Evolutionary conservation across 495 filamentous ascomycete species (phyloP).

Genomic region (Parmelia sp.): DNA sequence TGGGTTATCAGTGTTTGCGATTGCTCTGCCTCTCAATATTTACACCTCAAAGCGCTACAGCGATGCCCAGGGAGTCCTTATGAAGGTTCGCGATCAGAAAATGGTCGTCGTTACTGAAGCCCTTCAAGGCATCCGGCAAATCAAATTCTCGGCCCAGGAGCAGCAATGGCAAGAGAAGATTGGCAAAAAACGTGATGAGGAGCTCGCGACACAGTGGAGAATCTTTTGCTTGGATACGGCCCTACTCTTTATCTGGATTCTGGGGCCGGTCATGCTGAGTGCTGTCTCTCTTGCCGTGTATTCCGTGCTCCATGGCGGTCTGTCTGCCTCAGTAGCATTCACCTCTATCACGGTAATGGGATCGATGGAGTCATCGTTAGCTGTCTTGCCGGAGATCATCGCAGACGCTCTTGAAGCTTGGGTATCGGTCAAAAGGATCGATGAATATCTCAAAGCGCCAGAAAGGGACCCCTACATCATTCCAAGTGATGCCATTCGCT

Average conservation of each 20-base stretch:
- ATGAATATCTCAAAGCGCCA: conserved; percentile 59
- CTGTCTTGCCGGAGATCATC: conserved; percentile 65
- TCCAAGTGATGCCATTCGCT: conserved; percentile 52
- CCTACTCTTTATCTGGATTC: conserved; percentile 61
- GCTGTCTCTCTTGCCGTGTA: conserved; percentile 66
- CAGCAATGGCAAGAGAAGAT: conserved; percentile 73
- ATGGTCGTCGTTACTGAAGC: conserved; percentile 74
- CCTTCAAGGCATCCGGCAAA: conserved; percentile 75
- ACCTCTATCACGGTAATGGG: conserved; percentile 71
- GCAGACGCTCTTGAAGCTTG: conserved; percentile 61
- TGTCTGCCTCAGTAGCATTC: conserved; percentile 73
- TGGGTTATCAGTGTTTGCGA: conserved; percentile 56
- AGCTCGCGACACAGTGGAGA: conserved; percentile 59
- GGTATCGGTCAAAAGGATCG: conserved; percentile 67
- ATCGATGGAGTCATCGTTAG: conserved; percentile 61
- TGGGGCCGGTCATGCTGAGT: conserved; percentile 65
- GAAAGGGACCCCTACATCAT: conserved; percentile 57
- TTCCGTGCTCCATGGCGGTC: conserved; percentile 50
- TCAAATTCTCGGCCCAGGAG: conserved; percentile 85
- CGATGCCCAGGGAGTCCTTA: conserved; percentile 60
- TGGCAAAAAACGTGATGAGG: conserved; percentile 53
- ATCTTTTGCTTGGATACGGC: conserved; percentile 54
- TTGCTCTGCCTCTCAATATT: conserved; percentile 64
- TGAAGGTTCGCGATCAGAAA: conserved; percentile 75
- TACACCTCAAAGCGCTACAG: conserved; percentile 62